These are phyloP conservation scores for Septoria petroselini DNA, from an alignment of 2,329 filamentous ascomycete species.

Conservation along the genomic window DNA sequence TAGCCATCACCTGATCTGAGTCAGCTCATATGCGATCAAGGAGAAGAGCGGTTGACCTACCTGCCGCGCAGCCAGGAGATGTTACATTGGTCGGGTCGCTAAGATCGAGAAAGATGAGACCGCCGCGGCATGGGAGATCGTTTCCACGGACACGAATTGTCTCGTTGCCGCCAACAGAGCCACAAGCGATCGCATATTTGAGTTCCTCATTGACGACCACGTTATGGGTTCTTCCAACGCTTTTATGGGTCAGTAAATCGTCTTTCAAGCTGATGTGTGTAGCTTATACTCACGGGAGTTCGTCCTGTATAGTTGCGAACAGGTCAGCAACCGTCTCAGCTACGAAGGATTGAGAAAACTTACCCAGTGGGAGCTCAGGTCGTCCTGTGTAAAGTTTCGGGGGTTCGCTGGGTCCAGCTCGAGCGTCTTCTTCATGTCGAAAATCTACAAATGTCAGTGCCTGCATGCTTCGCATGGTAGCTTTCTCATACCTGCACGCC, in stretches of 20 bases:
- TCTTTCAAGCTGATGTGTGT: no score
- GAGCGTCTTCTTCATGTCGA: slow-evolving; percentile 59
- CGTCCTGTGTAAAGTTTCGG: slow-evolving; percentile 43
- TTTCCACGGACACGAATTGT: slow-evolving; percentile 23
- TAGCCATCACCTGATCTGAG: slow-evolving; percentile 46
- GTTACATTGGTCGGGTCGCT: slow-evolving; percentile 50
- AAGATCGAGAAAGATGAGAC: slow-evolving; percentile 55
- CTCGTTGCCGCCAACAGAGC: slow-evolving; percentile 22
- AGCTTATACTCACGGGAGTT: no score
- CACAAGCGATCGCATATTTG: slow-evolving; percentile 41
- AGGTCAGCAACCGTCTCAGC: no score
- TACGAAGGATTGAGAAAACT: no score
- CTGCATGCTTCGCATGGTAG: neutral
- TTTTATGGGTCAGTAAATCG: no score
- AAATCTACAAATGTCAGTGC: slow-evolving; percentile 41
- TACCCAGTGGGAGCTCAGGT: slow-evolving; percentile 21
- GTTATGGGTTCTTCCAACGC: slow-evolving; percentile 47
- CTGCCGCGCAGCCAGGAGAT: slow-evolving; percentile 49
- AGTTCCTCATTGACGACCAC: slow-evolving; percentile 52
- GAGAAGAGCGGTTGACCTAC: neutral
- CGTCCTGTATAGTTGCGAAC: no score
- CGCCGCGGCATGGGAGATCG: slow-evolving; percentile 44
- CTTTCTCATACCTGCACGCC: slow-evolving; percentile 47
- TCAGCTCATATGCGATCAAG: neutral
- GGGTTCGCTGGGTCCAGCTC: slow-evolving; percentile 45